These are phyloP conservation scores for Colletotrichum godetiae DNA, from an alignment of 2,329 filamentous ascomycete genomes.

Conservation along the genomic window DNA sequence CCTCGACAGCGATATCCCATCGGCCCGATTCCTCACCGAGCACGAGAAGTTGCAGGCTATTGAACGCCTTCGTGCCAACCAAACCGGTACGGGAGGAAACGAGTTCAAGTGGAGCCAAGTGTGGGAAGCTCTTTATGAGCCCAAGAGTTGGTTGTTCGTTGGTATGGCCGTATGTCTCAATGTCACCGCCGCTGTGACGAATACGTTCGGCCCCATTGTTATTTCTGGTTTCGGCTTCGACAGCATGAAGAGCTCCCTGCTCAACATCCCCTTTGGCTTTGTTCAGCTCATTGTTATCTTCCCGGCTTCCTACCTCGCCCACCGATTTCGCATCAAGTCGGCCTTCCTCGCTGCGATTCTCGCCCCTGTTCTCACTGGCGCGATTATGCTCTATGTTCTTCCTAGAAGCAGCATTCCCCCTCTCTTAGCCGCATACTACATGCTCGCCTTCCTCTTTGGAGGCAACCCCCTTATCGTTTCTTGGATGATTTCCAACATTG, in stretches of 20 bases:
- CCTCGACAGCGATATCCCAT: slow-evolving; percentile 69
- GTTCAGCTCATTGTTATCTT: slow-evolving; percentile 71
- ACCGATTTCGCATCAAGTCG: slow-evolving; percentile 67
- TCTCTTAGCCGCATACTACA: slow-evolving; percentile 71
- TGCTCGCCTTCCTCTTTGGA: slow-evolving; percentile 74
- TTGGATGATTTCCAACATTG: slow-evolving; percentile 78
- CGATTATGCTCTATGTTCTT: slow-evolving; percentile 67
- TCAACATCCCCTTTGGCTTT: slow-evolving; percentile 76
- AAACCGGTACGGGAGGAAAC: slow-evolving; percentile 79
- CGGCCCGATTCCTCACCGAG: slow-evolving; percentile 68
- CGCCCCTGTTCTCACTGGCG: slow-evolving; percentile 70
- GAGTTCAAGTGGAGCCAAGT: slow-evolving; percentile 77
- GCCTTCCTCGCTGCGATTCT: slow-evolving; percentile 64
- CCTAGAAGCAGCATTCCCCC: slow-evolving; percentile 51
- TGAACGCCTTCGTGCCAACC: slow-evolving; percentile 78
- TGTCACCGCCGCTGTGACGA: slow-evolving; percentile 71
- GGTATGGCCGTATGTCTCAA: slow-evolving; percentile 71
- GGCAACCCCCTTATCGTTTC: slow-evolving; percentile 74
- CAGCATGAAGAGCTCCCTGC: slow-evolving; percentile 66
- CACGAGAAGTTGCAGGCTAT: slow-evolving; percentile 76
- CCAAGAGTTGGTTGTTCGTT: slow-evolving; percentile 70
- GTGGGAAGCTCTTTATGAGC: slow-evolving; percentile 59
- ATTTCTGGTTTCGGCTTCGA: slow-evolving; percentile 70
- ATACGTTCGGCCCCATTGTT: slow-evolving; percentile 74
- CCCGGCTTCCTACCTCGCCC: slow-evolving; percentile 66